Base-by-base conservation (phyloP, 2,329 filamentous ascomycete genomes). In the Pseudogymnoascus sp. region DNA sequence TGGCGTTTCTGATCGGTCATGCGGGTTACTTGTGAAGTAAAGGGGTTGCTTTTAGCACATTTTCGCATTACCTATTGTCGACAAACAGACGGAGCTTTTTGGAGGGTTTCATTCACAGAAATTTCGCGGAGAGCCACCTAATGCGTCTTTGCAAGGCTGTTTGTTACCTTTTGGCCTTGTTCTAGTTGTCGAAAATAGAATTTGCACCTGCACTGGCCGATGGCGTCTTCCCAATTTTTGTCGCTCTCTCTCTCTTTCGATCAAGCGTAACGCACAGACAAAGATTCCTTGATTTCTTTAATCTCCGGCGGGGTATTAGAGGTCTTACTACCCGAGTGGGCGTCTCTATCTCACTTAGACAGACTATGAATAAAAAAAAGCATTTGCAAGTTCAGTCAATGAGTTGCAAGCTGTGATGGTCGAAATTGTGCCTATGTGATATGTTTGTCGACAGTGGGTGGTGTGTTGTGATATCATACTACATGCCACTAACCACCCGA, bases 1-100 rank as follows among this genome's bases (percentile, higher is more conserved):
- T 66, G 70, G 70, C 70, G 69, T 72, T 72, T 67, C 69, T 69
- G 62, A 68, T 67, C 31, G 68, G 69, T 67, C 69, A 67, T 67
- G 66, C 62, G 65, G 67, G 69, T 67, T 70, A 69, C 65, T 67
- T 65, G 64, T 62, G 65, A 67, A 63, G 66, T 67, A 67, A 64
- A 64, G 65, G 67, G 66, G 66, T 65, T 64, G 65, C 65, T 64
- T 67, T 65, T 67, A 71, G 67, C 70, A 71, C 68, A 65, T 69
- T 71, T 69, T 68, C 63, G 65, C 63, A 69, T 63, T 63, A 65
- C 65, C 25, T 31, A 27, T 48, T 29, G 45, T 59, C 52, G 62
- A 55, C 65, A 66, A 64, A 67, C 66, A 61, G 63, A 37, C 66
- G 65, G 66, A 67, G 64, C 64, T 66, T 69, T 66, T 71, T 65